Percentiles rank a stretch among this genome's conserved stretches.
These are phyloP conservation scores for Periconia sp. DNA, from an alignment of 2,329 filamentous ascomycete genomes.

Conservation along the genomic window DNA sequence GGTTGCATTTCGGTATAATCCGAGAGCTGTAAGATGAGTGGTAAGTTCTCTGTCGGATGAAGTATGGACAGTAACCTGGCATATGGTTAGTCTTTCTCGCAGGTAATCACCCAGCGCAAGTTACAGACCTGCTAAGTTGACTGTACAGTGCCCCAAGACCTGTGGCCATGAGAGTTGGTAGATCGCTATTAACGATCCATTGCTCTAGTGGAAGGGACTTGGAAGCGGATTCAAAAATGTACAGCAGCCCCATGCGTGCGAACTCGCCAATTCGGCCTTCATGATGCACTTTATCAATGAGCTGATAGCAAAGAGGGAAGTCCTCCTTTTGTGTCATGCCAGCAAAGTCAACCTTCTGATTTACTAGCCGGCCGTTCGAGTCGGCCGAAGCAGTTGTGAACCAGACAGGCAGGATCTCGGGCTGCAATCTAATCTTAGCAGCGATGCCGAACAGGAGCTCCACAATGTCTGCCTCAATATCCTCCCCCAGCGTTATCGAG, in stretches of 20 bases:
- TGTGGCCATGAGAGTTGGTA: constrained; percentile 96
- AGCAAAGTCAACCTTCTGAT: constrained; percentile 73
- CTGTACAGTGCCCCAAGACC: constrained; percentile 82
- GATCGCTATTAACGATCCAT: constrained; percentile 96
- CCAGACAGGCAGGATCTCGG: constrained; percentile 87
- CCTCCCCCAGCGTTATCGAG: constrained; percentile 72
- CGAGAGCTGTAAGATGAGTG: constrained; percentile 84
- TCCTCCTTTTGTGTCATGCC: constrained; percentile 86
- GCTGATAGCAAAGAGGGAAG: constrained; percentile 92
- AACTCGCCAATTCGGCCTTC: constrained; percentile 96
- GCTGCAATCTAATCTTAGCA: constrained; percentile 91
- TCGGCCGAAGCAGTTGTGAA: constrained; percentile 67
- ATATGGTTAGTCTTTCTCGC: neutral
- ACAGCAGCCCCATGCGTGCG: constrained; percentile 88
- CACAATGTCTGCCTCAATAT: constrained; percentile 87
- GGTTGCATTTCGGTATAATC: constrained; percentile 80
- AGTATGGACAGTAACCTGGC: constrained; percentile 79
- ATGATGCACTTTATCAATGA: constrained; percentile 96
- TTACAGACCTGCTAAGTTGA: constrained; percentile 64
- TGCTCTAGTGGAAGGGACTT: constrained; percentile 83
- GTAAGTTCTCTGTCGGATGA: constrained; percentile 74
- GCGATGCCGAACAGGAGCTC: constrained; percentile 95
- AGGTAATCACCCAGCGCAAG: neutral
- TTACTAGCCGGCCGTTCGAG: constrained; percentile 47
- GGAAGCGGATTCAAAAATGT: constrained; percentile 93